A percentile compares a stretch with the other conserved stretches of the same genome.
Evolutionary conservation across 2,329 filamentous ascomycete species (phyloP).

Genomic region (Ophiostoma triangulosporum): DNA sequence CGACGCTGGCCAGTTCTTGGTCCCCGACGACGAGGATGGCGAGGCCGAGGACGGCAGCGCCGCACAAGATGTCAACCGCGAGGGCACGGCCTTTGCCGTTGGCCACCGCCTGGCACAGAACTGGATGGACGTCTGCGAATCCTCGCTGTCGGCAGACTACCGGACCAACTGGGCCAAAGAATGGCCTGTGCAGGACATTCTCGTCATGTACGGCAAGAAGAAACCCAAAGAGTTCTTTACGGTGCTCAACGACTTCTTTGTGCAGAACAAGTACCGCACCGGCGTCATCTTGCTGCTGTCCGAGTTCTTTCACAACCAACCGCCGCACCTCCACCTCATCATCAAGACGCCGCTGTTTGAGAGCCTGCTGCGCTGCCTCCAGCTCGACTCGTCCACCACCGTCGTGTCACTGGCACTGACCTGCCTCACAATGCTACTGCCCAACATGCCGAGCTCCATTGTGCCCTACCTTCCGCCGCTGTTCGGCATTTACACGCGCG

Average conservation of each 20-base stretch:
- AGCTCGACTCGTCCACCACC: conserved; percentile 64
- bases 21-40: conserved; percentile 44
- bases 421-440: conserved; percentile 66
- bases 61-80: conserved; percentile 17
- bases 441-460: conserved; percentile 63
- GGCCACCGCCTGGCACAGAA: conserved; percentile 41
- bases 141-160: conserved; percentile 24
- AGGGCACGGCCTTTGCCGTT: conserved; percentile 31
- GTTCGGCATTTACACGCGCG: conserved; percentile 68
- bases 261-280: conserved; percentile 49
- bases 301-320: conserved; percentile 60
- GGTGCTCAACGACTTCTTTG: conserved; percentile 50
- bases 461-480: conserved; percentile 55
- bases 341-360: conserved; percentile 59
- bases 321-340: conserved; percentile 65
- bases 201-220: conserved; percentile 51
- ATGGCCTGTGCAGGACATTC: conserved; percentile 34
- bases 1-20: conserved; percentile 50
- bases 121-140: conserved; percentile 39
- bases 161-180: conserved; percentile 31
- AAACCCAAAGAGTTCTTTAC: conserved; percentile 37
- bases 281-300: conserved; percentile 53
- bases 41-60: conserved; percentile 23
- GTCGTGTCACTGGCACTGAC: conserved; percentile 64
- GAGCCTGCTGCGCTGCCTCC: conserved; percentile 58